Evolutionary conservation across 306 rosid genomes (phyloP).

Genomic region (Sicyos baderoa): DNA sequence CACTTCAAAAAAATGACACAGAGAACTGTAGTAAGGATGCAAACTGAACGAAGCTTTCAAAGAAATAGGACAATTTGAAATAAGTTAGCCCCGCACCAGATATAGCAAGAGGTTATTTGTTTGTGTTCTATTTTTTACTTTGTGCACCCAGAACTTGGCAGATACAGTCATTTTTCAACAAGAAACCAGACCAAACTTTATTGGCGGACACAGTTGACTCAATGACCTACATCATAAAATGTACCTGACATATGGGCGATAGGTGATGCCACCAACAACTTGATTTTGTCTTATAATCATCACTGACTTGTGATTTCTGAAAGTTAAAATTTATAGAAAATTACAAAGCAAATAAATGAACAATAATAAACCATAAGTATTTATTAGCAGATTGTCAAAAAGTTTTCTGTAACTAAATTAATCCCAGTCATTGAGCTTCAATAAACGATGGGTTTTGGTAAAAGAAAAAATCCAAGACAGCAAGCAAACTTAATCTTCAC

Average conservation of each 20-base stretch:
- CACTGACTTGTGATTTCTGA: conserved; percentile 90
- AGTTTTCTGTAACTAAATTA: not conserved
- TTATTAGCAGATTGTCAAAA: not conserved
- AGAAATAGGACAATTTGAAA: not conserved
- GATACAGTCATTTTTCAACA: not conserved
- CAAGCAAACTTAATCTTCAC: not conserved
- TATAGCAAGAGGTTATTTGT: not conserved
- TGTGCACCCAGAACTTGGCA: conserved; percentile 4
- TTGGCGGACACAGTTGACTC: not conserved
- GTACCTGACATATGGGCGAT: conserved; percentile 86
- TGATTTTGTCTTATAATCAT: conserved; percentile 79
- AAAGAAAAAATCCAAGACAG: not conserved
- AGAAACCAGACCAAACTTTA: not conserved
- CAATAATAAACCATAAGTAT: not conserved
- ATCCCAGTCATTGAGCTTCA: not conserved
- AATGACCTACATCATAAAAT: not conserved
- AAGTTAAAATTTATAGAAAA: conserved; percentile 25
- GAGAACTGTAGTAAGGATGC: not conserved
- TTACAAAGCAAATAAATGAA: conserved; percentile 5
- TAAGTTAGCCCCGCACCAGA: not conserved
- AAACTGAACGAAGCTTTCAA: conserved; percentile 1
- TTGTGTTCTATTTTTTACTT: conserved; percentile 1
- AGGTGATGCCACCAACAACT: conserved; percentile 95
- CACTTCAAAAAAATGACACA: not conserved
- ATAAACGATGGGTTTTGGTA: not conserved